Evolutionary conservation across 768 basidiomycete genomes (phyloP).

Genomic region (Suillus variegatus): DNA sequence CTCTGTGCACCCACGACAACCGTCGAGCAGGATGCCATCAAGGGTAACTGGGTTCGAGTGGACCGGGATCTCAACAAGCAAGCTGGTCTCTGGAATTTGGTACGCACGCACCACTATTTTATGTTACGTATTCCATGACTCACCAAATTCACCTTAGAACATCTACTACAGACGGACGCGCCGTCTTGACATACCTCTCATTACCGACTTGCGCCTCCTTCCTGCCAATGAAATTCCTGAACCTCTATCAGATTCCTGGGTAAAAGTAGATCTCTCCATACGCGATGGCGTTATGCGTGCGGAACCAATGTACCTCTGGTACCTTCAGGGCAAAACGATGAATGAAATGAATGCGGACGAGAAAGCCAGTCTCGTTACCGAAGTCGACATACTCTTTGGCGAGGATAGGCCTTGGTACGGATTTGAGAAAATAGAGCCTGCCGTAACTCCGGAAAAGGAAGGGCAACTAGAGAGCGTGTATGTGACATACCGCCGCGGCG

Average conservation of each 20-base stretch:
- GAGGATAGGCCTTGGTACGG: constrained; percentile 85
- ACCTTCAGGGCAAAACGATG: constrained; percentile 65
- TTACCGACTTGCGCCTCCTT: constrained; percentile 72
- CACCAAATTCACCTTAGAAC: constrained; percentile 37
- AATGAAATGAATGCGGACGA: constrained; percentile 60
- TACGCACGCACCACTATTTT: constrained; percentile 38
- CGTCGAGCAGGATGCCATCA: constrained; percentile 70
- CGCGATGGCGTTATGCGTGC: constrained; percentile 61
- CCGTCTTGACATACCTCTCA: constrained; percentile 76
- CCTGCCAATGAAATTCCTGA: constrained; percentile 53
- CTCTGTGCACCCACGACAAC: constrained; percentile 73
- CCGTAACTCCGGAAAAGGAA: constrained; percentile 48
- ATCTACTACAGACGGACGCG: constrained; percentile 87
- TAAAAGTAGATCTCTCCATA: constrained; percentile 59
- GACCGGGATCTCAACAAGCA: constrained; percentile 76
- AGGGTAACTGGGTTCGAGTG: constrained; percentile 90
- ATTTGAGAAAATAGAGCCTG: constrained; percentile 69
- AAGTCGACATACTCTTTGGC: constrained; percentile 89
- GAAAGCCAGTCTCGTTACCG: constrained; percentile 72
- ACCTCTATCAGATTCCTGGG: constrained; percentile 55
- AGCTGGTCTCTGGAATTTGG: constrained; percentile 59
- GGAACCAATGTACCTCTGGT: constrained; percentile 75
- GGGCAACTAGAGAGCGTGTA: constrained; percentile 54
- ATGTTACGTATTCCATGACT: constrained; percentile 7
- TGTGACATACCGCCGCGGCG: constrained; percentile 69